Base-by-base conservation (phyloP, 148 eudicot species). In the Suaeda aralocaspica region DNA sequence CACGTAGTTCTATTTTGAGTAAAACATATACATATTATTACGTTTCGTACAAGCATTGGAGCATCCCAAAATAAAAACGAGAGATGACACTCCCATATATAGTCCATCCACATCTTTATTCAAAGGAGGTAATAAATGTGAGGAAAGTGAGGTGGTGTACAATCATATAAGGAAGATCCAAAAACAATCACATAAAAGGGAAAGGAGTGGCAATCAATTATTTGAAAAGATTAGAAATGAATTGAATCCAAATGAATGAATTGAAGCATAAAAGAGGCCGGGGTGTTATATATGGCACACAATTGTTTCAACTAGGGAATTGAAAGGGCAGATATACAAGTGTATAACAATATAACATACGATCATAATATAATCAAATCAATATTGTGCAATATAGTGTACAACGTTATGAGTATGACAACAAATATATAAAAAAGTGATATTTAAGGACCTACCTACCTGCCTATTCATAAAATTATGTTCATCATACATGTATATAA, bases 121-220 rank as follows among this genome's bases (percentile, higher is more conserved):
- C 1, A 15, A 6, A 64, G 9, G 25, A 64, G 2, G 19, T 13
- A 31, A 39, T 21, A 24, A 42, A n/a, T 42, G 50, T 41, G 31
- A 16, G 22, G 53, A 44, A 49, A 49, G 6, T 44, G 26, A 26
- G 53, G 19, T 49, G 50, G 5, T 14, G 53, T 49, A 18, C 53
- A 49, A 65, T 65, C 55, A 65, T 65, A 65, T 65, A 46, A 14
- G 55, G 19, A 39, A 42, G 50, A 64, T 64, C 30, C 45, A 7
- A 6, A 48, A 29, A 66, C 28, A 28, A 49, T 39, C 31, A 29
- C 21, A 46, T 33, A 29, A 48, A 48, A 18, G 1, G 24, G 33
- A 64, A 15, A 25, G 31, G 31, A 18, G 69, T 49, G 69, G 55
- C 42, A 66, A 66, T 66, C 57, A 49, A 66, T 48, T n/a, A 66